Evolutionary conservation across 225 moss, liverwort and hornwort species (phyloP), one percentile per base, ranked within the genome.

Genomic region (Straminergon stramineum): DNA sequence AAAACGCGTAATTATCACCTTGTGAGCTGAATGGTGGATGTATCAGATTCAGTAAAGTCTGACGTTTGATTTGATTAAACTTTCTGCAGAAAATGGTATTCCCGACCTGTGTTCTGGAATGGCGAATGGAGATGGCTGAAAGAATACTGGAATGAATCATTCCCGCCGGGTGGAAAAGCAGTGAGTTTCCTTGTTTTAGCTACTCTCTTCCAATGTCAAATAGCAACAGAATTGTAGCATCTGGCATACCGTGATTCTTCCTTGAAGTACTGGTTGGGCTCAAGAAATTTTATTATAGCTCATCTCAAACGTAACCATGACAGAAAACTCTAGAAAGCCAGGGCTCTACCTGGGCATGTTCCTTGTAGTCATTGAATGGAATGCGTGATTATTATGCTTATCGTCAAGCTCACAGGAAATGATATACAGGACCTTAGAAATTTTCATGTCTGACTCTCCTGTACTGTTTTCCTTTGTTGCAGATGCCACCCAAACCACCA

Each of bases 401-500:
- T 64, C 15, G 26, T 26, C 32, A 66, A 60, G 35, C 24, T 57
- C 10, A 86, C 27, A 52, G n/a, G 57, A 48, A 87, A 41, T 19
- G 52, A 67, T 51, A 32, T 4, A 11, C 3, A 30, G 75, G 37
- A 82, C 26, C 7, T 35, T 55, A 13, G 69, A 41, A 37, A n/a
- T 41, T 35, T 8, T 32, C 21, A 53, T 45, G 20, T 43, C 75
- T 81, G 66, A 66, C 34, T 67, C 16, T 89, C 8, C 53, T 51
- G 41, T 39, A 66, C 48, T 55, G 7, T 68, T 64, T 87, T 58
- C 51, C 35, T 58, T 57, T 69, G 41, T 83, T 84, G 62, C 88
- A 95, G 95, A 95, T 95, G 93, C 93, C 93, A 43, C 92, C 93
- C 18, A 93, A 92, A 84, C 95, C 93, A 71, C 89, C 91, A 24